phyloP scores from a whole-genome alignment of 257 asterid genomes.

The Salvia miltiorrhiza region DNA sequence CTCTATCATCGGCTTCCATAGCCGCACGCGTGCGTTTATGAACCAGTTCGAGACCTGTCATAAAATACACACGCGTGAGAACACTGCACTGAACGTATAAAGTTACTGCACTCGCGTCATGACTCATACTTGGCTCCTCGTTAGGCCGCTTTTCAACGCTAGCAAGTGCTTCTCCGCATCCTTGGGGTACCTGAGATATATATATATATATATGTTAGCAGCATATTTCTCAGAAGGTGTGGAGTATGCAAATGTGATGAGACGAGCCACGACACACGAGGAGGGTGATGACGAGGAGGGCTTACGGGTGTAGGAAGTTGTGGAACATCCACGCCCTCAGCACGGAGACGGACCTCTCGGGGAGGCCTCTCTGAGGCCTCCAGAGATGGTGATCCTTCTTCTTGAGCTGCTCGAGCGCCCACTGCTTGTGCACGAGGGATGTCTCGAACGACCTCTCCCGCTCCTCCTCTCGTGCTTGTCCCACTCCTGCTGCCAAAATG shows the following conservation, averaged over 20 bases:
- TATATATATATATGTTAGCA: too few species aligned
- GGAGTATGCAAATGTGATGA: too few species aligned
- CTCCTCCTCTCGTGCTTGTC: constrained; percentile 16
- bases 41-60: constrained; percentile 81
- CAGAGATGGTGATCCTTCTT: constrained; percentile 74
- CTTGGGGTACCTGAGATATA: constrained; percentile 68
- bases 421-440: constrained; percentile 62
- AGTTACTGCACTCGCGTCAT: too few species aligned
- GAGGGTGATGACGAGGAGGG: too few species aligned
- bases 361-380: constrained; percentile 96
- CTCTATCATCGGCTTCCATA: constrained; percentile 96
- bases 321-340: constrained; percentile 97
- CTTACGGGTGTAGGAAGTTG: constrained; percentile 96
- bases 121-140: constrained; percentile 98
- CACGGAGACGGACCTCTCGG: constrained; percentile 87
- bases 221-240: too few species aligned
- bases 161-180: constrained; percentile 93
- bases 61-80: too few species aligned
- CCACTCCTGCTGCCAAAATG: constrained; percentile 64
- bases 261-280: too few species aligned
- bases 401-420: constrained; percentile 84
- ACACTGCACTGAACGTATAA: too few species aligned
- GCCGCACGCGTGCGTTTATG: constrained; percentile 86
- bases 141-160: constrained; percentile 80
- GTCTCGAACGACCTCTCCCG: constrained; percentile 44